A percentile compares a stretch with the other conserved stretches of the same genome.
Conservation (phyloP, 1,139 yeast species). For the Debaryomycetaceae sp. region DNA sequence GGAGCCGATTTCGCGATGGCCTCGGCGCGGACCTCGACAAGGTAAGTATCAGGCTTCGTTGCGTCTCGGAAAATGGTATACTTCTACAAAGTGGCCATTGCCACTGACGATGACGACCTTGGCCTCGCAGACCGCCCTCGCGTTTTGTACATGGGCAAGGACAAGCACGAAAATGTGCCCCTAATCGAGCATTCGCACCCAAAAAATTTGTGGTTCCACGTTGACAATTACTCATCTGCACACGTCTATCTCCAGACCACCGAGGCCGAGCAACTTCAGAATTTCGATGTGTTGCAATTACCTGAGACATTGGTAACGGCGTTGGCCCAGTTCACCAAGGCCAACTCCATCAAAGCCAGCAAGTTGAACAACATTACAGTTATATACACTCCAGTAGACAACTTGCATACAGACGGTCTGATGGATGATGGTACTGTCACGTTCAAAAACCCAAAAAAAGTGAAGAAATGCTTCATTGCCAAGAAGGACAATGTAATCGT, state of each 20-base stretch:
- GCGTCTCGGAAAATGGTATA: too few relatives aligned
- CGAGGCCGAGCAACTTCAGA: constrained; percentile 35
- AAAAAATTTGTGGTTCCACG: constrained; percentile 80
- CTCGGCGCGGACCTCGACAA: too few relatives aligned
- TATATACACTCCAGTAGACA: constrained; percentile 74
- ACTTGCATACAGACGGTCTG: constrained; percentile 63
- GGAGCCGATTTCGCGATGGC: too few relatives aligned
- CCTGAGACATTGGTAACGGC: constrained; percentile 52
- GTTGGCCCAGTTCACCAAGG: constrained; percentile 74
- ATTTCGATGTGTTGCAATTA: constrained; percentile 36
- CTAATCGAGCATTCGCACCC: constrained; percentile 67
- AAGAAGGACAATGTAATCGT: constrained; percentile 60
- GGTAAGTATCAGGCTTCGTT: too few relatives aligned
- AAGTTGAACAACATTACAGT: constrained; percentile 67
- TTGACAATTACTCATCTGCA: constrained; percentile 75
- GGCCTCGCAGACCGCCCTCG: constrained; percentile 7
- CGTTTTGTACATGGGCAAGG: constrained; percentile 65
- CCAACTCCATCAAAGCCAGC: constrained; percentile 76
- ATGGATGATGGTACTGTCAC: constrained; percentile 88
- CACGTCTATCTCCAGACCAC: constrained; percentile 69
- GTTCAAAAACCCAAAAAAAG: constrained; percentile 53
- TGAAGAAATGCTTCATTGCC: constrained; percentile 51
- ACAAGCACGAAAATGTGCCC: constrained; percentile 72
- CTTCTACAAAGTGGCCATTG: too few relatives aligned
- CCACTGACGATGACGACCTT: constrained; percentile 7